These are phyloP conservation scores for Xerocomus minutiporus DNA, from an alignment of 1,284 basidiomycete genomes.

Conservation along the genomic window DNA sequence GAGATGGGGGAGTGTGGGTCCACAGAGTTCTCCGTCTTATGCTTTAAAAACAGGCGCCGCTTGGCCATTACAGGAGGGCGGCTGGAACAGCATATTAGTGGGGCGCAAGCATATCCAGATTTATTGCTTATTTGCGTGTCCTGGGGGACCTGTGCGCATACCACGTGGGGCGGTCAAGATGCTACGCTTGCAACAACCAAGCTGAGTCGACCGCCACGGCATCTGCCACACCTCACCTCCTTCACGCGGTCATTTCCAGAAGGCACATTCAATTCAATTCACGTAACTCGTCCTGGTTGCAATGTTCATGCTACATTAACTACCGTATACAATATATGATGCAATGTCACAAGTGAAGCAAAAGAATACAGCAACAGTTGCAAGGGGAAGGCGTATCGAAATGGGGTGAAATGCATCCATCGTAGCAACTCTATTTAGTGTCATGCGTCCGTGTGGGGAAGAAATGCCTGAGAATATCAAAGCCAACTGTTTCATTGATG, in stretches of 20 bases:
- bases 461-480: constrained; percentile 6
- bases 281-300: constrained; percentile 1
- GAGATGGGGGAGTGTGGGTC: background rate
- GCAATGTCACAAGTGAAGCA: constrained; percentile 5
- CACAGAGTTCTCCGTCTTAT: no score
- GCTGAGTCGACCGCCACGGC: constrained; percentile 15
- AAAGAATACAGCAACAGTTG: constrained; percentile 26
- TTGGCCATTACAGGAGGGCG: constrained; percentile 24
- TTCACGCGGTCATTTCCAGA: constrained; percentile 30
- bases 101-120: constrained; percentile 19
- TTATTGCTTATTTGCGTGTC: constrained; percentile 22
- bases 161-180: constrained; percentile 26
- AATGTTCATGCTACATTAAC: constrained; percentile 23
- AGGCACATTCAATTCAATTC: constrained; percentile 7
- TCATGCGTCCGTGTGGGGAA: constrained; percentile 20
- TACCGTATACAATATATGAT: constrained; percentile 17
- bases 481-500: constrained; percentile 30
- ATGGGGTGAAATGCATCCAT: background rate
- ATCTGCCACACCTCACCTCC: constrained; percentile 8
- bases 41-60: constrained; percentile 26
- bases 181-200: constrained; percentile 11
- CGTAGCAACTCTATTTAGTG: constrained; percentile 15
- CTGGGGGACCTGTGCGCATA: constrained; percentile 17
- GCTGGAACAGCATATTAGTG: constrained; percentile 6
- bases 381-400: constrained; percentile 8